phyloP scores from a whole-genome alignment of 2,329 filamentous ascomycete genomes.

The Diaporthe amygdali region DNA sequence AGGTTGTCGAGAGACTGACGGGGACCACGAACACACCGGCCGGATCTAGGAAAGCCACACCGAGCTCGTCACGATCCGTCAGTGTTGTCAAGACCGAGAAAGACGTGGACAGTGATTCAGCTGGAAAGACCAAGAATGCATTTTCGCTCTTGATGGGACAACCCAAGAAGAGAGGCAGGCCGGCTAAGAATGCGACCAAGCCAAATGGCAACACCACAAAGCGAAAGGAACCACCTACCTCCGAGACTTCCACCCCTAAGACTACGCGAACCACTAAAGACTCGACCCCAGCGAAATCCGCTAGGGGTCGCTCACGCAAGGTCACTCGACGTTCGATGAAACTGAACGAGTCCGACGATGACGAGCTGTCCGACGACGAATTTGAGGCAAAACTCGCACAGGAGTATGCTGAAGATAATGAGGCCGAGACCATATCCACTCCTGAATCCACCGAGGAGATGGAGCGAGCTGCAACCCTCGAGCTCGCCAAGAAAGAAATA shows the following conservation, averaged over 20 bases:
- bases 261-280: slow-evolving; percentile 76
- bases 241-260: slow-evolving; percentile 57
- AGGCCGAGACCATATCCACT: slow-evolving; percentile 40
- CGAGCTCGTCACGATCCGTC: slow-evolving; percentile 45
- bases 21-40: slow-evolving; percentile 51
- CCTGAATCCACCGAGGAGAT: slow-evolving; percentile 62
- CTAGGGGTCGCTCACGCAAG: slow-evolving; percentile 56
- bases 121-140: slow-evolving; percentile 44
- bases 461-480: slow-evolving; percentile 70
- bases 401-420: slow-evolving; percentile 51
- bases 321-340: slow-evolving; percentile 51
- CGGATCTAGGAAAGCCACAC: slow-evolving; percentile 38
- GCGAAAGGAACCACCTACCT: slow-evolving; percentile 41
- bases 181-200: slow-evolving; percentile 29
- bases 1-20: slow-evolving; percentile 70
- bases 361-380: slow-evolving; percentile 78
- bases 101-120: slow-evolving; percentile 24
- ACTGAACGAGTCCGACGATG: slow-evolving; percentile 64
- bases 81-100: slow-evolving; percentile 33
- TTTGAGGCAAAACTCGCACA: slow-evolving; percentile 81
- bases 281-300: slow-evolving; percentile 70
- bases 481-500: slow-evolving; percentile 87
- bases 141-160: slow-evolving; percentile 62
- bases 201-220: slow-evolving; percentile 32
- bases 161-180: slow-evolving; percentile 29